Percentiles rank a stretch among this genome's conserved stretches.
phyloP scores from a whole-genome alignment of 2,329 filamentous ascomycete genomes.

The Colletotrichum echinochloae region DNA sequence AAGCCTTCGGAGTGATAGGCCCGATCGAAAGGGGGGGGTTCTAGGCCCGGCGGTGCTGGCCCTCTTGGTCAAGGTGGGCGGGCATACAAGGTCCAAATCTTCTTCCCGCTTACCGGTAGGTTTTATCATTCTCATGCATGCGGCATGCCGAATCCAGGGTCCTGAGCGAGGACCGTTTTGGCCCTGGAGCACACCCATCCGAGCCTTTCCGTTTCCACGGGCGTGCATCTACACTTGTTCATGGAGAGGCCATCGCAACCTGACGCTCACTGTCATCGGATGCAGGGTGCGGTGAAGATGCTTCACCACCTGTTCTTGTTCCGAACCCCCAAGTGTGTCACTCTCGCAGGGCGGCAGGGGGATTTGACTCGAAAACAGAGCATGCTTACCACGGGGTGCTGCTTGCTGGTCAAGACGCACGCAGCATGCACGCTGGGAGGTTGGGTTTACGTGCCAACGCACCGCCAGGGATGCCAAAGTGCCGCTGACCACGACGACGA shows the following conservation, averaged over 20 bases:
- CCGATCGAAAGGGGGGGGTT: background rate
- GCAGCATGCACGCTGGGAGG: background rate
- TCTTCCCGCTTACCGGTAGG: background rate
- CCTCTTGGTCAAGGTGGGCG: background rate
- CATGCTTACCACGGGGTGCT: background rate
- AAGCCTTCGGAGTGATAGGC: constrained; percentile 3
- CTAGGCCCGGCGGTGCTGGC: background rate
- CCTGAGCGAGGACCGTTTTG: background rate
- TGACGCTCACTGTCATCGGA: background rate
- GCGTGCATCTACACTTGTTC: background rate
- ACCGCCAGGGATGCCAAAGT: constrained; percentile 4
- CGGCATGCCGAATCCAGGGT: constrained; percentile 14
- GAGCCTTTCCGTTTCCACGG: background rate
- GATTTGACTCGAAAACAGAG: background rate
- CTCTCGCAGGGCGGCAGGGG: too few species aligned
- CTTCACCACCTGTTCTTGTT: background rate
- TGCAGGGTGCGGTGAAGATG: background rate
- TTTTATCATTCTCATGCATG: background rate
- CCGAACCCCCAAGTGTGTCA: too few species aligned
- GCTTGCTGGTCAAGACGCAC: too few species aligned
- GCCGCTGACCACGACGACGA: background rate
- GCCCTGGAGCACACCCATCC: background rate
- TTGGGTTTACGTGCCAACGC: background rate
- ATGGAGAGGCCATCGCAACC: background rate
- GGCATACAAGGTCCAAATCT: background rate